Evolutionary conservation across 768 basidiomycete genomes (phyloP).

Genomic region (Suillus plorans): DNA sequence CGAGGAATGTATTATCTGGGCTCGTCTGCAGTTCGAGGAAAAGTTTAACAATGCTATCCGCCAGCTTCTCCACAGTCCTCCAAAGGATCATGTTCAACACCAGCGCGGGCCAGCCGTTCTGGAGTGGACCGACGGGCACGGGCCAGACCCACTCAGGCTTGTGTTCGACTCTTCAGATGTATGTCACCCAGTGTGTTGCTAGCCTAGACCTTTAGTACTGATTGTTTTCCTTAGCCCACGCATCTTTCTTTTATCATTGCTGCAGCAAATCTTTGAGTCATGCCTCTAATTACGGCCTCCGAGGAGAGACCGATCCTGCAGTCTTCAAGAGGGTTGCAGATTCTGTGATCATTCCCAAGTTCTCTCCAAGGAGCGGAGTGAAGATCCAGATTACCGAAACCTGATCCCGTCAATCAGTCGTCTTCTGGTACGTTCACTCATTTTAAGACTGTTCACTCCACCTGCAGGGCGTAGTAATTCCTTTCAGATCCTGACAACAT

Average conservation of each 20-base stretch:
- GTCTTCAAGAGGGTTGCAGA: conserved; percentile 85
- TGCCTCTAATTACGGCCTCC: conserved; percentile 96
- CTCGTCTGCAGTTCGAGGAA: conserved; percentile 90
- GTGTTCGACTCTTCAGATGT: conserved; percentile 87
- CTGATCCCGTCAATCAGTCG: conserved; percentile 74
- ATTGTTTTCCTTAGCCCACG: conserved; percentile 52
- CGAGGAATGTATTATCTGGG: conserved; percentile 98
- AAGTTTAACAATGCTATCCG: conserved; percentile 92
- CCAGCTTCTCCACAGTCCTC: conserved; percentile 90
- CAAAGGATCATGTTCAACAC: conserved; percentile 83
- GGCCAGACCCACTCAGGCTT: conserved; percentile 68
- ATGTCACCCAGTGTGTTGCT: conserved; percentile 28
- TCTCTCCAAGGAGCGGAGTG: conserved; percentile 89
- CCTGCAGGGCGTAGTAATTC: conserved; percentile 7
- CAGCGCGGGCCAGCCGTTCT: conserved; percentile 95
- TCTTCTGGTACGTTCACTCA: conserved; percentile 20
- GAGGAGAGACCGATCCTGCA: conserved; percentile 78
- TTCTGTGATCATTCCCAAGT: conserved; percentile 83
- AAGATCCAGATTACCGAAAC: conserved; percentile 93
- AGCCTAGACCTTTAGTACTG: conserved; percentile 4
- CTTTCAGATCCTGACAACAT: conserved; percentile 48
- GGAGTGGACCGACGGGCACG: conserved; percentile 94
- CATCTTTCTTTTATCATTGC: conserved; percentile 90
- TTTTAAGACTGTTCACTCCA: not conserved
- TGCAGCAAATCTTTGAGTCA: conserved; percentile 82